A percentile compares a stretch with the other conserved stretches of the same genome.
These are phyloP conservation scores for Colletotrichum sp. DNA, from an alignment of 2,329 filamentous ascomycete species.

Conservation along the genomic window DNA sequence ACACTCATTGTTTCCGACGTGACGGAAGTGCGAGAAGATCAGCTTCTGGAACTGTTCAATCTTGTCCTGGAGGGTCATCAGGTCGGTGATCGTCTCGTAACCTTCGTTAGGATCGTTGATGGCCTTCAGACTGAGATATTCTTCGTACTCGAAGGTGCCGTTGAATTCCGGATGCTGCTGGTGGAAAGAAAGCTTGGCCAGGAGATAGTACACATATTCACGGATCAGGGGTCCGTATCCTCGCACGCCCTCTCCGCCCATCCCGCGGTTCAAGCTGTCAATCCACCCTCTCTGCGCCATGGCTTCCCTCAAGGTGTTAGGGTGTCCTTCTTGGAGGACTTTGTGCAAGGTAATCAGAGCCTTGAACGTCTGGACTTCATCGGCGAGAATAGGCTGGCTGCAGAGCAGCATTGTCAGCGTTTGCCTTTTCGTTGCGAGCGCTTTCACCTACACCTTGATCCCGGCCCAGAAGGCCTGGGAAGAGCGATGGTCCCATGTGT, in stretches of 20 bases:
- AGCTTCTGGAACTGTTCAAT: conserved; percentile 99
- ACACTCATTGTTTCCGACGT: conserved; percentile 93
- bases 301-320: conserved; percentile 84
- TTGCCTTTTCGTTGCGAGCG: not conserved
- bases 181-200: conserved; percentile 96
- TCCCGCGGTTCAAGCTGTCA: conserved; percentile 86
- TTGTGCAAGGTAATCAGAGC: conserved; percentile 97
- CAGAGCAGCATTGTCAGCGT: not conserved
- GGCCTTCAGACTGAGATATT: conserved; percentile 96
- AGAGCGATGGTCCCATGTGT: conserved; percentile 99
- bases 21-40: conserved; percentile 95
- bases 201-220: conserved; percentile 95
- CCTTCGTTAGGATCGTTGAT: conserved; percentile 99
- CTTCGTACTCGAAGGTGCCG: conserved; percentile 97
- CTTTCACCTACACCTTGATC: conserved; percentile 86
- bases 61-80: conserved; percentile 97
- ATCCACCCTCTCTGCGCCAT: conserved; percentile 90
- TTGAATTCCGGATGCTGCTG: conserved; percentile 98
- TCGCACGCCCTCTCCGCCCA: conserved; percentile 82
- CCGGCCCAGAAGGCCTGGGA: conserved; percentile 95
- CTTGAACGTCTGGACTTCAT: conserved; percentile 99
- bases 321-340: conserved; percentile 95
- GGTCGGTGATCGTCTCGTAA: conserved; percentile 93
- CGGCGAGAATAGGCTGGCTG: conserved; percentile 95
- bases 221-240: conserved; percentile 92